Base-by-base conservation (phyloP, 805 yeast species). In the Candida mattraensis region DNA sequence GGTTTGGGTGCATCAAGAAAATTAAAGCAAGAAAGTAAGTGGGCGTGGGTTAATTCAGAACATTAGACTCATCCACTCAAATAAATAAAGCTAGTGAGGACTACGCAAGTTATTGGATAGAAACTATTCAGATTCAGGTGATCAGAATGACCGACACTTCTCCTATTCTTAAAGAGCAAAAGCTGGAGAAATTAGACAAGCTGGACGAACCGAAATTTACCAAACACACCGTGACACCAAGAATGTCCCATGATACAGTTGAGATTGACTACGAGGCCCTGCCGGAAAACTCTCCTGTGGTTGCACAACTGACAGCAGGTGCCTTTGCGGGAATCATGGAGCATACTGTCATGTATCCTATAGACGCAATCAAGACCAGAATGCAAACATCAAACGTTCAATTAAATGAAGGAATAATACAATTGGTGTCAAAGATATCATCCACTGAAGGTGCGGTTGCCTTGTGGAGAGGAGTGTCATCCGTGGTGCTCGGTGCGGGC, bases 251-350 rank as follows among this genome's bases (percentile, higher is more conserved):
- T 29, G 56, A 51, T 34, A 29, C 49, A 2, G 45, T 51, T 2
- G 87, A 81, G 54, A 71, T 82, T 23, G 99, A 91, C 57, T 91
- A 91, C 61, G 99, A 91, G 62, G 80, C 96, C 5, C 71, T 91
- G 18, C 98, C 98, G 1, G 85, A 80, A 22, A 79, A 80, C 52
- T 88, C 96, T 8, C 80, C 96, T 1, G 65, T 93, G 36, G 57
- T 78, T 5, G 86, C 95, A 4, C 95, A 89, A 57, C 71, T 91
- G 42, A 57, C 78, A 9, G 98, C 98, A 2, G 99, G 99, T 8
- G 98, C 97, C 0, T 86, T 88, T 64, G 98, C 99, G n/a, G 99
- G 99, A 18, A 87, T 93, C 38, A 87, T 91, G 97, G 99, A 91
- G 60, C 99, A 91, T 63, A 80, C 96, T 1, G 87, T 91, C 28